Conservation (phyloP, 371 early-diverging fungal genomes). For the Fennellomyces sp. region DNA sequence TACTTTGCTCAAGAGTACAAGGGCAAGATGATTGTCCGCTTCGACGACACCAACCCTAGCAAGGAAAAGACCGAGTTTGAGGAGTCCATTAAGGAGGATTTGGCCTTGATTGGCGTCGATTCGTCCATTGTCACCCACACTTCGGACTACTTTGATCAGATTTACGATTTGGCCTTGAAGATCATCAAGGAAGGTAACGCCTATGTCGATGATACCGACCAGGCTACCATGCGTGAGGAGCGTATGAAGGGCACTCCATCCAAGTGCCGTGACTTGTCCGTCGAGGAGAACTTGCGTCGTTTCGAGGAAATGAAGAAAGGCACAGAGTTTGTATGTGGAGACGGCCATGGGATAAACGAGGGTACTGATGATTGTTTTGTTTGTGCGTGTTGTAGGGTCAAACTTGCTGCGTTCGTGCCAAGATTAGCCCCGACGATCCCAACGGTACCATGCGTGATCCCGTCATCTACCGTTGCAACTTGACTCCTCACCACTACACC, state of each 20-base stretch:
- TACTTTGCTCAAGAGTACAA: conserved; percentile 94
- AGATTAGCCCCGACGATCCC: conserved; percentile 91
- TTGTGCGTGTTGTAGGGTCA: conserved; percentile 54
- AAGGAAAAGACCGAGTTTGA: conserved; percentile 98
- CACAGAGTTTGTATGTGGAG: conserved; percentile 69
- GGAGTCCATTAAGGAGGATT: conserved; percentile 93
- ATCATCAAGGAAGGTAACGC: conserved; percentile 95
- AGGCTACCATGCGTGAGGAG: conserved; percentile 90
- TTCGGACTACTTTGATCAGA: conserved; percentile 94
- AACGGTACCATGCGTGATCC: conserved; percentile 99
- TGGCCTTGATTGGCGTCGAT: conserved; percentile 85
- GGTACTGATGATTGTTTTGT: conserved; percentile 4
- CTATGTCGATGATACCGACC: conserved; percentile 97
- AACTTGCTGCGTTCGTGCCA: conserved; percentile 96
- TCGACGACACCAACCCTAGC: conserved; percentile 99
- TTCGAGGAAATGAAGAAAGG: conserved; percentile 96
- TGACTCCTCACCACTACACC: conserved; percentile 94
- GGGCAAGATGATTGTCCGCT: conserved; percentile 96
- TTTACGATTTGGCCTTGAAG: conserved; percentile 86
- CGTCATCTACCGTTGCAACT: conserved; percentile 97
- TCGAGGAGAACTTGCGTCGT: conserved; percentile 91
- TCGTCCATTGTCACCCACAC: conserved; percentile 88
- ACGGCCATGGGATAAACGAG: neutral
- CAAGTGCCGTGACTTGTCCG: conserved; percentile 82
- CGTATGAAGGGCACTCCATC: conserved; percentile 92